Conservation (phyloP, 2,329 filamentous ascomycete genomes). For the Ophiocordyceps camponoti-rufipedis region DNA sequence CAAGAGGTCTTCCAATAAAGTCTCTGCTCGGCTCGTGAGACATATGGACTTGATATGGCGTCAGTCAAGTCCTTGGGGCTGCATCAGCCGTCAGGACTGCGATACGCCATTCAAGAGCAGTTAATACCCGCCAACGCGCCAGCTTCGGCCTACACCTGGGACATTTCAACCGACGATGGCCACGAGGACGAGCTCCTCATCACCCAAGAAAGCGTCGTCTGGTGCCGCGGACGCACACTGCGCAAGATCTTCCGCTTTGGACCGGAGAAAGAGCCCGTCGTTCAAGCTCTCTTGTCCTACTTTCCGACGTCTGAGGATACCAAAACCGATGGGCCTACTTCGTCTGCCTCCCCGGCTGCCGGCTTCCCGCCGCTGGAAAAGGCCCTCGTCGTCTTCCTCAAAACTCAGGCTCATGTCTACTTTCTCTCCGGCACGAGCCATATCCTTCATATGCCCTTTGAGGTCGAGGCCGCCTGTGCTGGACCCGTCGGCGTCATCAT, state of each 20-base stretch:
- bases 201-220: conserved; percentile 62
- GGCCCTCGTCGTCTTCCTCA: conserved; percentile 79
- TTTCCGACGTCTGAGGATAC: conserved; percentile 43
- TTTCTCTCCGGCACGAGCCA: conserved; percentile 78
- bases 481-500: conserved; percentile 71
- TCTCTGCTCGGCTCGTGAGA: not conserved
- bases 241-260: conserved; percentile 76
- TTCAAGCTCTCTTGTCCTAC: conserved; percentile 70
- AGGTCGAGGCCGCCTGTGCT: conserved; percentile 73
- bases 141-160: conserved; percentile 56
- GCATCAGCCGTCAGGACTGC: conserved; percentile 71
- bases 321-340: conserved; percentile 3
- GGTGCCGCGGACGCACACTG: conserved; percentile 73
- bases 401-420: conserved; percentile 83
- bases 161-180: conserved; percentile 30
- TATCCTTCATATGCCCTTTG: conserved; percentile 84
- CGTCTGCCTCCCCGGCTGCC: conserved; percentile 3
- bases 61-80: conserved; percentile 78
- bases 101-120: conserved; percentile 65
- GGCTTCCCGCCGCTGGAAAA: conserved; percentile 25
- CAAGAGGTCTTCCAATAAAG: not conserved
- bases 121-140: conserved; percentile 52
- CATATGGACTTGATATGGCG: conserved; percentile 47
- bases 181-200: conserved; percentile 65
- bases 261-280: conserved; percentile 68